Evolutionary conservation across 2,329 filamentous ascomycete species (phyloP).

Genomic region (Aspergillus sp.): DNA sequence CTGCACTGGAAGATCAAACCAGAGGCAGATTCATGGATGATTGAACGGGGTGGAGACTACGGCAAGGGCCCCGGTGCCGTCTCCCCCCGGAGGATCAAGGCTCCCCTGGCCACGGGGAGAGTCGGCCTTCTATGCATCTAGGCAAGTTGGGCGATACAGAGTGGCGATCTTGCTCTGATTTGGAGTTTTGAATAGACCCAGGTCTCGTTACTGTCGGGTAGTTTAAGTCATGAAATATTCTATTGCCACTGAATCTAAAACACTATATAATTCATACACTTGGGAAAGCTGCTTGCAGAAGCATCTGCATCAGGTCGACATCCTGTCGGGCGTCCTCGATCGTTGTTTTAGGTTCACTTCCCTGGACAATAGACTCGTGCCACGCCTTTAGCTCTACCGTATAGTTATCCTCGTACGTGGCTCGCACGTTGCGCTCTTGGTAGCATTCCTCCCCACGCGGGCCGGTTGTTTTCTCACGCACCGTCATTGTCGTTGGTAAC

Average conservation of each 20-base stretch:
- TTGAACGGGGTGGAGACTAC: no score
- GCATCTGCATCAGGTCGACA: slow-evolving; percentile 40
- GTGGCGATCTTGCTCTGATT: no score
- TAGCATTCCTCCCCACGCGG: slow-evolving; percentile 30
- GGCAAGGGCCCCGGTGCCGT: not conserved
- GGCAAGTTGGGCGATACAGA: no score
- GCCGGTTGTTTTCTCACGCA: slow-evolving; percentile 43
- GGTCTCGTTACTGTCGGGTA: not conserved
- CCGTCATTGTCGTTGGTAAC: slow-evolving; percentile 51
- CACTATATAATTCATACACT: not conserved
- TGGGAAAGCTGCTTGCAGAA: not conserved
- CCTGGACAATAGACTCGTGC: slow-evolving; percentile 38
- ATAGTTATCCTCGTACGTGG: slow-evolving; percentile 51
- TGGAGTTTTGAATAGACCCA: no score
- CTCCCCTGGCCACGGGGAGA: not conserved
- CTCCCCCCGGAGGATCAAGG: not conserved
- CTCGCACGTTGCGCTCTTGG: slow-evolving; percentile 41
- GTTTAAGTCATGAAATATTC: not conserved
- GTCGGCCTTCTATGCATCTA: not conserved
- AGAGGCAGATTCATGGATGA: no score
- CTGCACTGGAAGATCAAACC: no score
- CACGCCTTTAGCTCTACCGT: slow-evolving; percentile 45
- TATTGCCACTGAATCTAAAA: not conserved
- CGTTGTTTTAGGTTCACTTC: slow-evolving; percentile 43
- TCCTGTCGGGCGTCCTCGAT: slow-evolving; percentile 44